Percentiles rank a stretch among this genome's conserved stretches.
phyloP scores from a whole-genome alignment of 2,329 filamentous ascomycete genomes.

The Leptographium radiaticola region DNA sequence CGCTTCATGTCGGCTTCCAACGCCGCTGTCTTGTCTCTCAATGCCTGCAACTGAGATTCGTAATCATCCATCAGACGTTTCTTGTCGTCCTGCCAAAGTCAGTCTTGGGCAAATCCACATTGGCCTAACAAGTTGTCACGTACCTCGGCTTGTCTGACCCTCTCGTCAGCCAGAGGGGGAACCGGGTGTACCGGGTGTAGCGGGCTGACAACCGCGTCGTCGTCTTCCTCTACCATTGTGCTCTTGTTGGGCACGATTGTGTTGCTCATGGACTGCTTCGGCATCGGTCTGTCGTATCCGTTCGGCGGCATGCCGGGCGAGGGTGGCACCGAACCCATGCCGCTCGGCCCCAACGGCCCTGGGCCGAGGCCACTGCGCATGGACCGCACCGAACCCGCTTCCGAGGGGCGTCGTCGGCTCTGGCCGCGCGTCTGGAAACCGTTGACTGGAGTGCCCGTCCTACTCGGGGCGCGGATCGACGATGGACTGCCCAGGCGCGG shows the following conservation, averaged over 20 bases:
- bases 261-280: conserved; percentile 87
- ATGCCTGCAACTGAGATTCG: conserved; percentile 59
- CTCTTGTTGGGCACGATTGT: conserved; percentile 97
- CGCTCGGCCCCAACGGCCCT: conserved; percentile 11
- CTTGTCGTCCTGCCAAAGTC: conserved; percentile 2
- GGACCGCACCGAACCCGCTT: conserved; percentile 47
- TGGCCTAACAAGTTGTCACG: neutral
- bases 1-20: conserved; percentile 57
- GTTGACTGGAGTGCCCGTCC: conserved; percentile 49
- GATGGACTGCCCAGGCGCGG: conserved; percentile 57
- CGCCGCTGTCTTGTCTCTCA: conserved; percentile 59
- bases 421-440: conserved; percentile 37
- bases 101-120: neutral
- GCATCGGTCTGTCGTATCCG: conserved; percentile 62
- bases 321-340: conserved; percentile 31
- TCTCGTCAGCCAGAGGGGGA: conserved; percentile 14
- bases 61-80: conserved; percentile 58
- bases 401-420: conserved; percentile 43
- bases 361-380: conserved; percentile 18
- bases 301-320: conserved; percentile 46
- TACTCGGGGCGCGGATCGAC: conserved; percentile 44
- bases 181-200: conserved; percentile 22
- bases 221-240: conserved; percentile 92
- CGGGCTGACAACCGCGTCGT: conserved; percentile 35
- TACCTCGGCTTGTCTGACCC: conserved; percentile 26